A percentile compares a stretch with the other conserved stretches of the same genome.
These are phyloP conservation scores for Lactarius vividus DNA, from an alignment of 768 basidiomycete genomes.

Conservation along the genomic window DNA sequence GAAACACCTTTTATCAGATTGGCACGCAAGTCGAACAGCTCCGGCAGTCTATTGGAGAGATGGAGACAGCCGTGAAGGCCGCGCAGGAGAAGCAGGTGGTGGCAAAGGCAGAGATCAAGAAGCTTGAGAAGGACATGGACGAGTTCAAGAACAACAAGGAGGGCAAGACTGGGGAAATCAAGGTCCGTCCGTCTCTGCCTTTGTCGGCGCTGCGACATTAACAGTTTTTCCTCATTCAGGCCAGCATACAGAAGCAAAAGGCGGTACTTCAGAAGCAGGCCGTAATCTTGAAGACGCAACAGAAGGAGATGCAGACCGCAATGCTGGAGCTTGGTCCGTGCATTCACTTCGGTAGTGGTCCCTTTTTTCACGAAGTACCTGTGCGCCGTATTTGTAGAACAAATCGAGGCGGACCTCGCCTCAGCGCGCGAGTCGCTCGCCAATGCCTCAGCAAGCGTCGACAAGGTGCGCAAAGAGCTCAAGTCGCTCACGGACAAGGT, in stretches of 20 bases:
- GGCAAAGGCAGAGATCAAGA: conserved; percentile 75
- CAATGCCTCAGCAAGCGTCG: conserved; percentile 12
- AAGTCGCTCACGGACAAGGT: conserved; percentile 15
- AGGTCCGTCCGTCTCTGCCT: conserved; percentile 44
- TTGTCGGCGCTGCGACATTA: background rate
- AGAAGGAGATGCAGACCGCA: conserved; percentile 88
- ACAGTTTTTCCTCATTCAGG: conserved; percentile 42
- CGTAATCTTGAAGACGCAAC: conserved; percentile 76
- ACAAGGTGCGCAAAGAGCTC: conserved; percentile 21
- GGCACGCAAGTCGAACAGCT: conserved; percentile 74
- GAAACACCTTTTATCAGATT: conserved; percentile 50
- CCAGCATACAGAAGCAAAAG: conserved; percentile 78
- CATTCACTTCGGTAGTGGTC: background rate
- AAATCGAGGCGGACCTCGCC: conserved; percentile 71
- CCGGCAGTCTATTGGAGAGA: conserved; percentile 58
- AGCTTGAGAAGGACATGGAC: conserved; percentile 93
- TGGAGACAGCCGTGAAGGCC: conserved; percentile 54
- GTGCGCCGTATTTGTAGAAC: conserved; percentile 49
- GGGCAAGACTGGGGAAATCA: conserved; percentile 91
- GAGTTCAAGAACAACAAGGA: conserved; percentile 99
- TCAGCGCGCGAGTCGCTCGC: conserved; percentile 16
- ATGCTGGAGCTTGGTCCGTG: conserved; percentile 80
- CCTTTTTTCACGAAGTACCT: background rate
- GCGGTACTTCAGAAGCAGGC: conserved; percentile 76
- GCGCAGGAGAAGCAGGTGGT: conserved; percentile 75